These are phyloP conservation scores for Exophiala sp. DNA, from an alignment of 2,329 filamentous ascomycete genomes.

Conservation along the genomic window DNA sequence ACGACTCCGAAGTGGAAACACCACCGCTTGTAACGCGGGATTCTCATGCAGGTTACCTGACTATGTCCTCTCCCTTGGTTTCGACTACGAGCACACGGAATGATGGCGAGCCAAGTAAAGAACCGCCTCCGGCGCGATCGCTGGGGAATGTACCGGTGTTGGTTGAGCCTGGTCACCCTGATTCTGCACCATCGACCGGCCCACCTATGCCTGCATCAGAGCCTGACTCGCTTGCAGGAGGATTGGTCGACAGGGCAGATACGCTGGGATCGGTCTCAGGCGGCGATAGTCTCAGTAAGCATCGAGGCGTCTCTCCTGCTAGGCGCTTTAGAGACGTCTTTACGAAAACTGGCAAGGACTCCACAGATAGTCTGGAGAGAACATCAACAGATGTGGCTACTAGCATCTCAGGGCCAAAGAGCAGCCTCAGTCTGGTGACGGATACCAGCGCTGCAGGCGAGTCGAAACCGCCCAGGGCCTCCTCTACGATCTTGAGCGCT, in stretches of 20 bases:
- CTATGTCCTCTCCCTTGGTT: slow-evolving; percentile 62
- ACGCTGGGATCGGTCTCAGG: slow-evolving; percentile 34
- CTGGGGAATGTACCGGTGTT: slow-evolving; percentile 19
- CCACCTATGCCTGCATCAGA: slow-evolving; percentile 1
- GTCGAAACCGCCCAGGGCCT: background rate
- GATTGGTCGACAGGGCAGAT: slow-evolving; percentile 30
- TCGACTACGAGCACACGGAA: slow-evolving; percentile 47
- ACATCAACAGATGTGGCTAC: slow-evolving; percentile 14
- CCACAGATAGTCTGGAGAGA: slow-evolving; percentile 45
- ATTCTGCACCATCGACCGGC: slow-evolving; percentile 21
- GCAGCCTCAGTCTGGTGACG: slow-evolving; percentile 35
- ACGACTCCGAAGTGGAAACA: slow-evolving; percentile 22
- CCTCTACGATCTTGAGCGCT: background rate
- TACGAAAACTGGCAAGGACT: slow-evolving; percentile 48
- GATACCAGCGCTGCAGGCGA: slow-evolving; percentile 29
- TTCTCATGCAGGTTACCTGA: slow-evolving; percentile 62
- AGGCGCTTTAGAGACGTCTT: slow-evolving; percentile 69
- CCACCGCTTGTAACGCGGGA: slow-evolving; percentile 53
- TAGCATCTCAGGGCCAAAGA: slow-evolving; percentile 11
- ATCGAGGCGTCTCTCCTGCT: slow-evolving; percentile 62
- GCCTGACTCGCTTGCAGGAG: slow-evolving; percentile 28
- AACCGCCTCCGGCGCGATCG: slow-evolving; percentile 24
- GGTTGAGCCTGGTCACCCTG: slow-evolving; percentile 12
- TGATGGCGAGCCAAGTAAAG: slow-evolving; percentile 34
- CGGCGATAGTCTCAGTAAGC: slow-evolving; percentile 32